Base-by-base conservation (phyloP, 2,329 filamentous ascomycete genomes). In the Graphiopsis chlorocephala region DNA sequence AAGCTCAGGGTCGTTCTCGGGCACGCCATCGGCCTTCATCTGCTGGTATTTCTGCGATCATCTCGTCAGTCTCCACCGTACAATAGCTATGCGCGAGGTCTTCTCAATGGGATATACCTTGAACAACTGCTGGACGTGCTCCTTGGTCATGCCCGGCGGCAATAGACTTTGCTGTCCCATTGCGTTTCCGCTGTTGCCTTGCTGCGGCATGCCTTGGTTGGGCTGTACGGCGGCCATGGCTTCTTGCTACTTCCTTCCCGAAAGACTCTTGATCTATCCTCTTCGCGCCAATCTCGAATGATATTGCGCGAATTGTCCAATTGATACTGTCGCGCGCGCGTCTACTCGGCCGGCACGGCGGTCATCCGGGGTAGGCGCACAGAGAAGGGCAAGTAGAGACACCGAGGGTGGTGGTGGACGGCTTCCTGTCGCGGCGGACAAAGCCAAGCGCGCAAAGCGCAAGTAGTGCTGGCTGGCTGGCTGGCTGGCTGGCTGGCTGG, bases 21-120 rank as follows among this genome's bases (percentile, higher is more conserved):
- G 87, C 26, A 96, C 89, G 70, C 93, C 93, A 72, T 89, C 85
- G 64, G 91, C 86, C 79, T 94, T 95, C 90, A 98, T 93, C 77
- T 91, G 87, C 74, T 91, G 90, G 70, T 91, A 95, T 85, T 92
- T 93, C 93, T 97, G 73, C 38, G n/a, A 52, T n/a, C 23, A 17
- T 0, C 2, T 20, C 10, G 61, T 70, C 52, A 71, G 68, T 58
- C 58, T 59, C 31, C 28, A 12, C n/a, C 15, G n/a, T 25, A 5
- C 61, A 42, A 61, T 28, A 52, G 23, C 53, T n/a, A 56, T 56
- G 53, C 53, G 53, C 53, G 20, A 26, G 11, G 4, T 29, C 4
- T 56, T 12, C 4, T 14, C 31, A 23, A 20, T 11, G 31, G 11
- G 12, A 12, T 26, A 26, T 83, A 91, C 89, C 76, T 82, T 79